Evolutionary conservation across 371 early-diverging fungal species (phyloP), one percentile per base, ranked within the genome.

Genomic region (Mucor saturninus): DNA sequence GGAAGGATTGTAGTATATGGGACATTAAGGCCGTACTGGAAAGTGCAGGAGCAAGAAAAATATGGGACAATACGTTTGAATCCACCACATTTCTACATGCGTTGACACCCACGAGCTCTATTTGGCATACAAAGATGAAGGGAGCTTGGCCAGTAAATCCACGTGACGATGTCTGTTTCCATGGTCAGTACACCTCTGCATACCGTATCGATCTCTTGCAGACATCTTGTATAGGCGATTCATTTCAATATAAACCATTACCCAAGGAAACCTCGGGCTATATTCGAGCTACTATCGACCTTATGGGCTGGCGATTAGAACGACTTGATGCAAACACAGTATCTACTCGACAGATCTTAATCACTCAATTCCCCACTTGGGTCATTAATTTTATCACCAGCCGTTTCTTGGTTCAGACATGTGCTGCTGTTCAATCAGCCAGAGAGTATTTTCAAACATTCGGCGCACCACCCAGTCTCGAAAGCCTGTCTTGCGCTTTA

Each of bases 111-210:
- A 77, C 80, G 4, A 83, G 85, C 29, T 73, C 75, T 0, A 50
- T 86, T 9, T 77, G 75, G 62, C 83, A 85, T 32, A 68, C 79
- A 15, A 76, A 83, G 35, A 50, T 77, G 13, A 83, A 81, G 52
- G 84, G 81, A 15, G 74, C 82, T n/a, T 86, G 86, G 86, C 79
- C 82, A 6, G 32, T 66, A 54, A 81, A 81, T 40, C 74, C 84
- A 15, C 74, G 79, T 29, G 86, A 86, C 46, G 79, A 80, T 72
- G 74, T 84, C 2, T 69, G 77, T 14, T 75, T 85, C 64, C 73
- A 73, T 43, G 75, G 81, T 0, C 73, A 75, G 8, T 86, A 85
- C 58, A 71, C 71, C 1, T 76, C 84, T 2, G 13, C 54, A 1
- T 52, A 71, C 0, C 71, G 72, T 11, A 76, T 86, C 10, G 81